A percentile compares a stretch with the other conserved stretches of the same genome.
Conservation (phyloP, 192 early-diverging fungal species). For the Diversispora epigaea region DNA sequence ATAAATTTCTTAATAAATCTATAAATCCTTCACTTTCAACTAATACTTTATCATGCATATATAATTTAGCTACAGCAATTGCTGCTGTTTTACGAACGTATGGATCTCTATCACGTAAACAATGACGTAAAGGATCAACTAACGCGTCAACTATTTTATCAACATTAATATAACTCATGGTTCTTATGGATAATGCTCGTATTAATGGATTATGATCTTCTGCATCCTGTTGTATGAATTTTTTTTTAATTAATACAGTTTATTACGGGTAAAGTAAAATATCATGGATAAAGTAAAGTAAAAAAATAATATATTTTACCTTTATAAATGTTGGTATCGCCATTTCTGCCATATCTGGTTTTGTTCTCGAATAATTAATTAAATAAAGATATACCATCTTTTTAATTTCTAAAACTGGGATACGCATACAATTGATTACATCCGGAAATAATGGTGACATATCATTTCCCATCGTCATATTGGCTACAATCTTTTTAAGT, state of each 20-base stretch:
- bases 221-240: constrained; percentile 65
- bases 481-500: constrained; percentile 95
- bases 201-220: constrained; percentile 93
- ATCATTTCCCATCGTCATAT: constrained; percentile 99
- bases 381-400: constrained; percentile 96
- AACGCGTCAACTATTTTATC: constrained; percentile 87
- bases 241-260: constrained; percentile 15
- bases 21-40: constrained; percentile 87
- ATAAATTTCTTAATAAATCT: constrained; percentile 82
- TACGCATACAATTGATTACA: constrained; percentile 88
- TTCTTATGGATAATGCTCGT: constrained; percentile 92
- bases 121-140: constrained; percentile 80
- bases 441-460: constrained; percentile 93
- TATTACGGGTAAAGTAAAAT: not conserved
- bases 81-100: constrained; percentile 97
- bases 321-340: constrained; percentile 87
- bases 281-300: not conserved
- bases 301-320: too few relatives aligned
- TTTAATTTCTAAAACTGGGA: constrained; percentile 82
- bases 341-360: constrained; percentile 90
- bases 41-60: constrained; percentile 80
- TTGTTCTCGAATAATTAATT: constrained; percentile 92
- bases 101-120: constrained; percentile 84
- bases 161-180: constrained; percentile 95
- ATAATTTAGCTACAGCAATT: constrained; percentile 91